Conservation (phyloP, 768 basidiomycete species). For the Lactarius trivialis region DNA sequence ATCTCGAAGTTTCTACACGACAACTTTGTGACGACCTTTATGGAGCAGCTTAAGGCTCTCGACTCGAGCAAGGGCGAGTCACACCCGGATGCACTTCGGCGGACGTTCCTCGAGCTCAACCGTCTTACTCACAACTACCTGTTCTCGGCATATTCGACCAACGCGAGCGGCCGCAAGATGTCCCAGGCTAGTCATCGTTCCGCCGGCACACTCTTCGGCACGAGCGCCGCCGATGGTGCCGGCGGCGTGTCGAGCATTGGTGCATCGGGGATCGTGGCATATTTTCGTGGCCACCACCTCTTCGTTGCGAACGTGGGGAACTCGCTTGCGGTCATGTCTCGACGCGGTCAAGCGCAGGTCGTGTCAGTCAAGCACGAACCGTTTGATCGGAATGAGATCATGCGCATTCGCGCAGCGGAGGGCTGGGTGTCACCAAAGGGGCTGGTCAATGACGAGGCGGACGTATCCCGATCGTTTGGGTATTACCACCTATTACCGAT, state of each 20-base stretch:
- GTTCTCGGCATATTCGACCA: conserved; percentile 35
- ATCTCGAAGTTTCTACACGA: conserved; percentile 83
- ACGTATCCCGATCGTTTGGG: conserved; percentile 90
- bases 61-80: conserved; percentile 42
- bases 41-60: conserved; percentile 45
- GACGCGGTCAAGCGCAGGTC: conserved; percentile 62
- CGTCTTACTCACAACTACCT: conserved; percentile 69
- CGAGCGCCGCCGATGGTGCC: conserved; percentile 31
- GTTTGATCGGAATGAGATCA: conserved; percentile 77
- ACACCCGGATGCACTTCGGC: conserved; percentile 70
- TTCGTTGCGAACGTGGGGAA: conserved; percentile 90
- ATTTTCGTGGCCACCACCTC: conserved; percentile 70
- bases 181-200: conserved; percentile 46
- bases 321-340: conserved; percentile 79
- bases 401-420: conserved; percentile 83
- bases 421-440: conserved; percentile 93
- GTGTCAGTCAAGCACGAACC: conserved; percentile 85
- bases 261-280: conserved; percentile 81
- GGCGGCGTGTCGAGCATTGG: conserved; percentile 55
- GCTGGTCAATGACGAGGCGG: conserved; percentile 84
- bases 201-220: conserved; percentile 27
- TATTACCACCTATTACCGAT: conserved; percentile 86
- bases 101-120: conserved; percentile 85
- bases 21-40: conserved; percentile 61
- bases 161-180: conserved; percentile 49